Percentiles rank a stretch among this genome's conserved stretches.
phyloP scores from a whole-genome alignment of 768 basidiomycete genomes.

The Pulveroboletus sp. region DNA sequence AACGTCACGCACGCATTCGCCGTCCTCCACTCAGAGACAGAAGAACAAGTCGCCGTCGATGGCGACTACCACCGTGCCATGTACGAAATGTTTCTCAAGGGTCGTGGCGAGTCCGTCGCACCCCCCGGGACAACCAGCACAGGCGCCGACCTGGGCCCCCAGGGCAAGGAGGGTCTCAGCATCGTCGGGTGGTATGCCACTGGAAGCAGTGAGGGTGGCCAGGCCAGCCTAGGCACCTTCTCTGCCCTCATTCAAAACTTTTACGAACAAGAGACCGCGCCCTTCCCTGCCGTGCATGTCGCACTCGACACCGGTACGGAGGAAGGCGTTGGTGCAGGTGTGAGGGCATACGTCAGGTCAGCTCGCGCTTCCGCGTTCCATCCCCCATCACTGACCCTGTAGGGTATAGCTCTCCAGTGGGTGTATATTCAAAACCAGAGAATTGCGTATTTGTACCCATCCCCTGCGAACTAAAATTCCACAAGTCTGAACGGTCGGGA shows the following conservation, averaged over 20 bases:
- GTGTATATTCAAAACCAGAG: constrained; percentile 85
- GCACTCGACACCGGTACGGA: constrained; percentile 83
- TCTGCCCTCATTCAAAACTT: constrained; percentile 98
- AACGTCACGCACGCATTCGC: constrained; percentile 85
- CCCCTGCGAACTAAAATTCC: constrained; percentile 79
- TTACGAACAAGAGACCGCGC: constrained; percentile 87
- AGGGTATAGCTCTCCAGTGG: constrained; percentile 69
- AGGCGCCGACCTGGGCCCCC: constrained; percentile 18
- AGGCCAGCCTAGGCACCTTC: constrained; percentile 69
- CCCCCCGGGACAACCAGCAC: constrained; percentile 11
- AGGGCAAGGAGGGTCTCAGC: constrained; percentile 60
- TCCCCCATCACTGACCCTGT: constrained; percentile 9
- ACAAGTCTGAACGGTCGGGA: constrained; percentile 79
- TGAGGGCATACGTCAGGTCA: constrained; percentile 85
- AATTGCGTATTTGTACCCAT: constrained; percentile 94
- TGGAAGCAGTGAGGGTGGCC: constrained; percentile 53
- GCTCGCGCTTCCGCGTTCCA: constrained; percentile 13
- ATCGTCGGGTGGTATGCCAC: constrained; percentile 93
- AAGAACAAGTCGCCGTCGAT: constrained; percentile 91
- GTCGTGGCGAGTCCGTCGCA: constrained; percentile 50
- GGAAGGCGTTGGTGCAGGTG: constrained; percentile 58
- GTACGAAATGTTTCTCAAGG: constrained; percentile 73
- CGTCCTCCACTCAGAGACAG: constrained; percentile 87
- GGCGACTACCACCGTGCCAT: constrained; percentile 94
- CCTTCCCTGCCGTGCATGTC: constrained; percentile 86